A percentile compares a stretch with the other conserved stretches of the same genome.
These are phyloP conservation scores for Arthroderma sp. DNA, from an alignment of 2,329 filamentous ascomycete genomes.

Conservation along the genomic window DNA sequence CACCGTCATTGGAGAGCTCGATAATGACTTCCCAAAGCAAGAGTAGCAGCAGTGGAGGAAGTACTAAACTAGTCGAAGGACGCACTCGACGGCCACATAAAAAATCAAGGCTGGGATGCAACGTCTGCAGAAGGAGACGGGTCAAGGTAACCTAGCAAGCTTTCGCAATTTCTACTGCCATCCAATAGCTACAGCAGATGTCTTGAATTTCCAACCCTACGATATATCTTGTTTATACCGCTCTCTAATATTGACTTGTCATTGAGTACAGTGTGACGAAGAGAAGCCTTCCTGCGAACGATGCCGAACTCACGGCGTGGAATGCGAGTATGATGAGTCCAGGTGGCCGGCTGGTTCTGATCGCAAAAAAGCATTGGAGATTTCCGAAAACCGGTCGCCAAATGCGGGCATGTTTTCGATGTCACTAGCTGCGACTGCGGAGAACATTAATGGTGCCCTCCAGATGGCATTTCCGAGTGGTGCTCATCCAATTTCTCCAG, in stretches of 20 bases:
- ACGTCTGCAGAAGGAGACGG: conserved; percentile 22
- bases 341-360: background rate
- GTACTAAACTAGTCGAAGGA: too few relatives aligned
- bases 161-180: background rate
- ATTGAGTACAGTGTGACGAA: conserved; percentile 21
- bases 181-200: too few relatives aligned
- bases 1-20: too few relatives aligned
- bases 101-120: conserved; percentile 23
- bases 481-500: conserved; percentile 1
- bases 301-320: conserved; percentile 19
- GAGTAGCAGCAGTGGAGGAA: too few relatives aligned
- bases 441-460: conserved; percentile 15
- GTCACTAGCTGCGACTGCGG: conserved; percentile 7
- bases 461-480: conserved; percentile 3
- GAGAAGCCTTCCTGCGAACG: conserved; percentile 20
- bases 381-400: too few relatives aligned
- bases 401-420: background rate
- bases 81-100: conserved; percentile 19
- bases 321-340: conserved; percentile 17
- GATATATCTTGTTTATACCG: background rate
- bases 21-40: too few relatives aligned
- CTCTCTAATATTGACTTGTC: too few relatives aligned
- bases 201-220: too few relatives aligned
- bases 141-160: conserved; percentile 19
- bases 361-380: too few relatives aligned